Conservation (phyloP, 2,329 filamentous ascomycete genomes). For the Thelonectria olida region DNA sequence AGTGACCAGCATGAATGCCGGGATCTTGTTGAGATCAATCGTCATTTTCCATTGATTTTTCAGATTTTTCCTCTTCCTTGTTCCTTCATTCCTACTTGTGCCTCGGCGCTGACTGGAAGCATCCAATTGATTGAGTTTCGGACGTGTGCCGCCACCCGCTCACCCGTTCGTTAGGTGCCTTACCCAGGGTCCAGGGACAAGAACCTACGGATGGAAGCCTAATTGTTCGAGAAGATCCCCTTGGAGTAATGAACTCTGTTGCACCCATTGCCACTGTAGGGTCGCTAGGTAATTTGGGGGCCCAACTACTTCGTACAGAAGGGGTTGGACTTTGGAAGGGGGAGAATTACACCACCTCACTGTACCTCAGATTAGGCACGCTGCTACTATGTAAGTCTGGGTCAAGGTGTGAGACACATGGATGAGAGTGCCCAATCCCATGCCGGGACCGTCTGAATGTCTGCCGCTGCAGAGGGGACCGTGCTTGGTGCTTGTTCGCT, state of each 20-base stretch:
- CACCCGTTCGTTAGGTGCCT: slow-evolving; percentile 3
- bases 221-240: slow-evolving; percentile 3
- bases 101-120: background rate
- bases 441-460: background rate
- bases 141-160: slow-evolving; percentile 31
- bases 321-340: background rate
- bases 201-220: background rate
- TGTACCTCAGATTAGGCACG: slow-evolving; percentile 11
- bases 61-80: background rate
- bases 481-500: slow-evolving; percentile 9
- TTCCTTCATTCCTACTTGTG: background rate
- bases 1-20: background rate
- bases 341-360: too few species aligned
- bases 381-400: background rate
- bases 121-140: slow-evolving; percentile 28
- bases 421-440: background rate
- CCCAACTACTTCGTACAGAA: background rate
- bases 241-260: too few species aligned
- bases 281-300: background rate
- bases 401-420: slow-evolving; percentile 5
- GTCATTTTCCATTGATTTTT: background rate
- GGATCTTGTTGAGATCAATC: background rate
- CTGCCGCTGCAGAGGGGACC: slow-evolving; percentile 3
- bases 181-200: slow-evolving; percentile 11
- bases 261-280: background rate